Evolutionary conservation across 177 flowering plant species (phyloP).

Genomic region (Vitis hybrid): DNA sequence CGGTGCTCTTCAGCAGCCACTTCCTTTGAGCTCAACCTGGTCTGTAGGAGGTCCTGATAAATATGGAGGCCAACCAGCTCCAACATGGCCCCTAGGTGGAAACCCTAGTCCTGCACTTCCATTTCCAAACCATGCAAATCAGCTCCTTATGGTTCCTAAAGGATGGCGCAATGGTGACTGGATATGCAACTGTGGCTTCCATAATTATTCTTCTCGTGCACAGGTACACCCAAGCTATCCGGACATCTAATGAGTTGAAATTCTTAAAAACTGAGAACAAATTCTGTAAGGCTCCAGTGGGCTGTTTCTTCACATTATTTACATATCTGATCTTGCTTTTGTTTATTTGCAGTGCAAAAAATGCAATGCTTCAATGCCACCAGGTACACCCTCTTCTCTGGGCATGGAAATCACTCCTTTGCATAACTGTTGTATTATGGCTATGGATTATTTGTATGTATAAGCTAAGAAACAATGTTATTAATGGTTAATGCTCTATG

Average conservation of each 20-base stretch:
- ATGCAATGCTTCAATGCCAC: constrained; percentile 71
- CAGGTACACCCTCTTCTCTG: constrained; percentile 26
- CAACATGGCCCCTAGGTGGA: constrained; percentile 53
- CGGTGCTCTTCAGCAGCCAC: constrained; percentile 49
- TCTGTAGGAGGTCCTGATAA: constrained; percentile 45
- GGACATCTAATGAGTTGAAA: not conserved
- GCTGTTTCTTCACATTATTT: not conserved
- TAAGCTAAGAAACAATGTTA: no score
- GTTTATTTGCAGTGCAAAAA: constrained; percentile 79
- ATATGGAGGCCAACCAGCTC: constrained; percentile 45
- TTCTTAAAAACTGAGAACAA: not conserved
- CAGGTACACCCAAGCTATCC: constrained; percentile 45
- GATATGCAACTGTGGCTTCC: constrained; percentile 92
- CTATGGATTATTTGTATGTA: not conserved
- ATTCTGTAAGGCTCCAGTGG: not conserved
- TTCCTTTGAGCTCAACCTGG: constrained; percentile 54
- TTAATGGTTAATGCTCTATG: no score
- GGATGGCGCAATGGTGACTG: constrained; percentile 97
- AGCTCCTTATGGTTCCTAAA: constrained; percentile 53
- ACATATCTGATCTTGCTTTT: not conserved
- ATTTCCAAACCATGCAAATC: constrained; percentile 41
- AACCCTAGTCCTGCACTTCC: constrained; percentile 39
- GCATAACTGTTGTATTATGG: no score
- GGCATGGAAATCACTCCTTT: not conserved
- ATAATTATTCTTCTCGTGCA: constrained; percentile 85